phyloP scores from a whole-genome alignment of 2,329 filamentous ascomycete genomes.

The Diaporthe aspalathi region DNA sequence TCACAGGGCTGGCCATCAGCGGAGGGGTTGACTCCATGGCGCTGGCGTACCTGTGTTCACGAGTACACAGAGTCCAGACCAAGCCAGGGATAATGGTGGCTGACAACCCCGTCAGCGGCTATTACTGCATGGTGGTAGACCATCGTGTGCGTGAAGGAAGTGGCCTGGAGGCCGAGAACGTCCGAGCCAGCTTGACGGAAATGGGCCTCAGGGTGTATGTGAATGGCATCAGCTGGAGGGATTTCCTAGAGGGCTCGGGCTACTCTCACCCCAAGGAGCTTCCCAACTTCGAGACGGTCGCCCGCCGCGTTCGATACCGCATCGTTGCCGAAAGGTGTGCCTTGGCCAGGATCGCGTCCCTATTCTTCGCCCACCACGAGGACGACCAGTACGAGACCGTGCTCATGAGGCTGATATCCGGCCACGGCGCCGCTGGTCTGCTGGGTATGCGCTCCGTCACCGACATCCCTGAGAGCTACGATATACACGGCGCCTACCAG shows the following conservation, averaged over 20 bases:
- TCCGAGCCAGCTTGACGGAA: conserved; percentile 50
- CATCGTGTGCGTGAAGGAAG: conserved; percentile 68
- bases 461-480: conserved; percentile 86
- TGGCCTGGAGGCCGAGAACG: conserved; percentile 60
- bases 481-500: conserved; percentile 76
- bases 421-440: conserved; percentile 77
- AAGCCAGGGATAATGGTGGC: conserved; percentile 52
- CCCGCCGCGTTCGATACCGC: conserved; percentile 80
- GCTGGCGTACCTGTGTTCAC: conserved; percentile 78
- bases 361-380: conserved; percentile 87
- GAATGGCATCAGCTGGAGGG: conserved; percentile 62
- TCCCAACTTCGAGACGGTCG: conserved; percentile 80
- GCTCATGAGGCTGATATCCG: conserved; percentile 78
- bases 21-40: conserved; percentile 99
- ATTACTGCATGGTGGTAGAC: conserved; percentile 65
- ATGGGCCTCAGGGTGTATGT: conserved; percentile 50
- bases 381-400: conserved; percentile 95
- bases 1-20: conserved; percentile 80
- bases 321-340: conserved; percentile 72
- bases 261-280: conserved; percentile 52
- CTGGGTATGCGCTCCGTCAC: conserved; percentile 73
- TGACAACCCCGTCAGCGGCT: conserved; percentile 56
- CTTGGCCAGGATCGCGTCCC: conserved; percentile 60
- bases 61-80: conserved; percentile 53
- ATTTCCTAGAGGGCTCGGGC: conserved; percentile 43